Base-by-base conservation (phyloP, 345 rosid species). In the Eucalyptus polybractea region DNA sequence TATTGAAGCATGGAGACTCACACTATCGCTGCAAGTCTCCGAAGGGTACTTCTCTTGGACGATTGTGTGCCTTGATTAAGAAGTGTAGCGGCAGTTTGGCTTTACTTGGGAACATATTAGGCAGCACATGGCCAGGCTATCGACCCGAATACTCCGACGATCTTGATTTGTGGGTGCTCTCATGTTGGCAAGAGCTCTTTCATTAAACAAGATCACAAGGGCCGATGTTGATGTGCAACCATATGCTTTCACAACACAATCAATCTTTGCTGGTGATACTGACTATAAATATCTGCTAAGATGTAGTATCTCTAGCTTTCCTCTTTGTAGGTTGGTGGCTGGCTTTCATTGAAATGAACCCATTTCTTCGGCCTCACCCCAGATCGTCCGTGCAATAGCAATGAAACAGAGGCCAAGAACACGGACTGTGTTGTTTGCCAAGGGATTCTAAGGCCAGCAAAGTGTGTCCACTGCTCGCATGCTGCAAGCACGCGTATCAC, bases 221-320 rank as follows among this genome's bases (percentile, higher is more conserved):
- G 99, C 99, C 86, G 98, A 97, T 91, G 98, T 96, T 89, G 99
- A 96, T 91, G 99, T 96, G 62, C 99, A 97, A 90, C 98, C 99
- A 14, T 97, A 97, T 92, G 98, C 99, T 37, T 97, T 97, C 92
- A 95, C 99, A 44, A 94, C 99, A 2, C 97, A 96, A 91, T 97
- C 99, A 17, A 93, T 97, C 53, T 97, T 95, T 92, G 99, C 96
- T 50, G 99, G 99, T 88, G 98, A 96, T 87, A 96, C 99, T 3
- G 99, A 97, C 91, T 96, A 97, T 85, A 95, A 96, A 92, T 97
- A 97, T 91, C 49, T 97, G 56, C 56, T 19, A 53, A 53, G 56
- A 53, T 53, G 56, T 19, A 1, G 56, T 65, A 94, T n/a, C 37
- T n/a, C 76, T n/a, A 65, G 37, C 76, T 29, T 65, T n/a, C 37